Base-by-base conservation (phyloP, 1,139 yeast species). In the Candida glucosophila region DNA sequence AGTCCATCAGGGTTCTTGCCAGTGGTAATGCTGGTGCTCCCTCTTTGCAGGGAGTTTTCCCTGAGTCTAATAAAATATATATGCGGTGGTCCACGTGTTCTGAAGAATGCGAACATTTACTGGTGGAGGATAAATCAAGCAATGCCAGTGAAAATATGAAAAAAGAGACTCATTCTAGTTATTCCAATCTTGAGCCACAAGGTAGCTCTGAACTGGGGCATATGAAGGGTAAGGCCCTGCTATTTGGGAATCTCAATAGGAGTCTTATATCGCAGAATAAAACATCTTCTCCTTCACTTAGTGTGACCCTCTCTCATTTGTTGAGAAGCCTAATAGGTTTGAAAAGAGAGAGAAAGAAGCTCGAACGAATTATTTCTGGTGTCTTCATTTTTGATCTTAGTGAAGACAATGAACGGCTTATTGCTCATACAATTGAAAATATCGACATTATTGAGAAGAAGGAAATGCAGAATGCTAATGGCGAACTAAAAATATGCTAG, bases 361-460 rank as follows among this genome's bases (percentile, higher is more conserved):
- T 63, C 14, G 76, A 73, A 30, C 43, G 79, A 22, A 65, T 73
- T 3, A 47, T 77, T 9, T 65, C 71, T 26, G 95, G 95, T 1
- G 55, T 79, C 6, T 83, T 85, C 46, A 71, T 82, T 17, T 83
- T 83, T 46, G 93, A 81, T 40, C 61, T 85, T 33, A 73, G 67
- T 43, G 59, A 60, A 9, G 59, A 62, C 17, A 77, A 81, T 48
- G 66, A 71, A 28, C 46, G 60, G 33, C 71, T 85, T 14, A 30
- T 63, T 16, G 82, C 76, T n/a, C 90, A 83, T 45, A 77, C 86
- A 1, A 66, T 85, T 23, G 93, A 83, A 37, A 74, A 81, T 42
- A 67, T 85, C 31, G 83, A 81, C 41, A 66, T 81, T 33, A 54
- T 77, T 26, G 80, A 76, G 34, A 46, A 50, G 27, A 45, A 48